Evolutionary conservation across 768 basidiomycete genomes (phyloP).

Genomic region (Macrolepiota albuminosa): DNA sequence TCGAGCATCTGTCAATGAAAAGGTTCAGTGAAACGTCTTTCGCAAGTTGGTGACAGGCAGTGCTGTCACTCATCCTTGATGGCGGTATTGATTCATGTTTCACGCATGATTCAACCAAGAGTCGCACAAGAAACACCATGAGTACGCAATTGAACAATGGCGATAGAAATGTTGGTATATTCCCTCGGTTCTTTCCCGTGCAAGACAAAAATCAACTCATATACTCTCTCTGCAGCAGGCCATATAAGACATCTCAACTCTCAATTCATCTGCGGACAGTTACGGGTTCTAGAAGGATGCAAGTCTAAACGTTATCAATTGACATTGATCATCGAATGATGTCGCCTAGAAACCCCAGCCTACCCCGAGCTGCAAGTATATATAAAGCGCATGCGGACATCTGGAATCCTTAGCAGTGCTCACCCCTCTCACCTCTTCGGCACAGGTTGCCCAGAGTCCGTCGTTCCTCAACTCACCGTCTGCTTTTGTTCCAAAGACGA

Average conservation of each 20-base stretch:
- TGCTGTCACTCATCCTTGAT: not conserved
- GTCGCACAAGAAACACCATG: not conserved
- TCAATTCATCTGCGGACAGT: not conserved
- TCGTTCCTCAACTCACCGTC: constrained; percentile 38
- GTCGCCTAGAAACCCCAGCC: constrained; percentile 23
- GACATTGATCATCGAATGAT: constrained; percentile 18
- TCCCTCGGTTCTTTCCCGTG: not conserved
- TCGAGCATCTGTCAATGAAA: not conserved
- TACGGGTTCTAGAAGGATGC: not conserved
- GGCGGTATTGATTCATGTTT: not conserved
- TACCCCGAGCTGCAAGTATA: constrained; percentile 21
- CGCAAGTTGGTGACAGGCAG: not conserved
- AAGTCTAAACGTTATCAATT: constrained; percentile 6
- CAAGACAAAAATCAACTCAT: not conserved
- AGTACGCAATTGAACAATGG: not conserved
- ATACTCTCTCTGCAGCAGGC: not conserved
- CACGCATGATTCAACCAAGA: not conserved
- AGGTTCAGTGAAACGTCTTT: constrained; percentile 17
- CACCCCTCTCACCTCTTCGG: constrained; percentile 35
- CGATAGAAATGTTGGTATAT: not conserved
- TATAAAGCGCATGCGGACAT: constrained; percentile 24
- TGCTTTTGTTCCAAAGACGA: constrained; percentile 18
- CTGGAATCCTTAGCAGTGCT: constrained; percentile 37
- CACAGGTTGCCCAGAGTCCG: constrained; percentile 42
- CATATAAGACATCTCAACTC: not conserved